These are phyloP conservation scores for Xylariaceae sp. DNA, from an alignment of 2,329 filamentous ascomycete species.

Conservation along the genomic window DNA sequence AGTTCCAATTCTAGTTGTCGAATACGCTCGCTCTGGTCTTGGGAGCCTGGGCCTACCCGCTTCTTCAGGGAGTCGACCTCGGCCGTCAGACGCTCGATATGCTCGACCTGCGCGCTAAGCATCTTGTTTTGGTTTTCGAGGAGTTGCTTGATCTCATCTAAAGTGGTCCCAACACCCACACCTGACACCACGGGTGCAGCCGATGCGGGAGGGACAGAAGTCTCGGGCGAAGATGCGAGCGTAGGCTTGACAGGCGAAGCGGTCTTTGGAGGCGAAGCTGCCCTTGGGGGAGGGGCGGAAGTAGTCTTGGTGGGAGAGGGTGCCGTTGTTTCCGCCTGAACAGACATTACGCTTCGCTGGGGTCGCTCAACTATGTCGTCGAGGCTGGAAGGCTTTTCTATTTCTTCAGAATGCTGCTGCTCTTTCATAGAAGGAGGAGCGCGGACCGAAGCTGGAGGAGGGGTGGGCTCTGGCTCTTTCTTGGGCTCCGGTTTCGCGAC, in stretches of 20 bases:
- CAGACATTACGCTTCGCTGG: conserved; percentile 47
- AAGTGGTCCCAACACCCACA: conserved; percentile 51
- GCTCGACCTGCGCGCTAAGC: conserved; percentile 69
- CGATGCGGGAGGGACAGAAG: conserved; percentile 35
- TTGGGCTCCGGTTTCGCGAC: conserved; percentile 45
- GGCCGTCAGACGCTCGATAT: conserved; percentile 62
- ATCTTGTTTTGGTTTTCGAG: conserved; percentile 72
- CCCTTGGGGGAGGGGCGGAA: conserved; percentile 37
- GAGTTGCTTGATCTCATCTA: conserved; percentile 72
- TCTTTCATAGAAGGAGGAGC: conserved; percentile 71
- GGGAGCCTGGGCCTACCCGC: conserved; percentile 55
- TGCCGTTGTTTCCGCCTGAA: conserved; percentile 24
- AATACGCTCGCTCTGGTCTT: conserved; percentile 63
- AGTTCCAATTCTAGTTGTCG: conserved; percentile 63
- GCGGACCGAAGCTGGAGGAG: conserved; percentile 43
- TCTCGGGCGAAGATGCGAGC: conserved; percentile 28
- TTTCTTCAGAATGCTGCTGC: conserved; percentile 71
- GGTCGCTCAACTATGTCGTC: conserved; percentile 76
- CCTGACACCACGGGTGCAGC: conserved; percentile 38
- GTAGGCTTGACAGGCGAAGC: conserved; percentile 38
- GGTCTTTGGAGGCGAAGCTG: conserved; percentile 39
- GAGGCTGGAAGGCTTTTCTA: conserved; percentile 72
- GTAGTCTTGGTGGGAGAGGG: conserved; percentile 30
- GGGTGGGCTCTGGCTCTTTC: conserved; percentile 46
- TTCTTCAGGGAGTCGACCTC: conserved; percentile 80